Base-by-base conservation (phyloP, 371 early-diverging fungal genomes). In the Mortierella sp. region DNA sequence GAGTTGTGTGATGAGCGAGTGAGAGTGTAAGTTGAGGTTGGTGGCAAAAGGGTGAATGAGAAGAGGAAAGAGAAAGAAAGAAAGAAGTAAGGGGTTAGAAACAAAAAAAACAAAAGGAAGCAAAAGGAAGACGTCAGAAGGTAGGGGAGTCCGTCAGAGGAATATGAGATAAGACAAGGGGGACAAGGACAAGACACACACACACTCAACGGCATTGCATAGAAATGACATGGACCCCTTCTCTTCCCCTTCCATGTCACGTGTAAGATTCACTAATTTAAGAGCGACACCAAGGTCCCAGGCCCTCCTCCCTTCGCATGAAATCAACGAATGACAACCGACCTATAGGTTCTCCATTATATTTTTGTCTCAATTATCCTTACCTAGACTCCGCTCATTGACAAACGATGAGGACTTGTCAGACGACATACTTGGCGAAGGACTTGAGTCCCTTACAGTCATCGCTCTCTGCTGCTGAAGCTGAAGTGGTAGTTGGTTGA, bases 321-420 rank as follows among this genome's bases (percentile, higher is more conserved):
- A 2, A 38, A 18, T 38, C 7, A 65, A 68, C 14, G 18, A 5
- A 18, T 24, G 56, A 56, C 56, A n/a, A 24, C 7, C 24, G n/a
- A 65, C 35, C 21, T 2, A 8, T 24, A 38, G 16, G 27, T 32
- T 18, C 63, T 0, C 58, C 3, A 38, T 32, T 38, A 24, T 68
- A 38, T 60, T 32, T 29, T 32, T n/a, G 12, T 38, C 6, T 51
- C 21, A 21, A 6, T 51, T 6, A 21, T 51, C n/a, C 73, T 55
- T 41, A 74, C 74, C 74, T 54, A 56, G 44, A 41, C 74, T 74
- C 24, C 74, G 74, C 56, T 41, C 27, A 41, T 29, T 58, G 56
- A 51, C n/a, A 44, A 44, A 74, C 10, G 56, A 43, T 14, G 41
- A 43, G 12, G 41, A 65, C 68, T 41, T 38, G 0, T 65, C 68